Base-by-base conservation (phyloP, 2,329 filamentous ascomycete species). In the Aspergillus quadricinctus region DNA sequence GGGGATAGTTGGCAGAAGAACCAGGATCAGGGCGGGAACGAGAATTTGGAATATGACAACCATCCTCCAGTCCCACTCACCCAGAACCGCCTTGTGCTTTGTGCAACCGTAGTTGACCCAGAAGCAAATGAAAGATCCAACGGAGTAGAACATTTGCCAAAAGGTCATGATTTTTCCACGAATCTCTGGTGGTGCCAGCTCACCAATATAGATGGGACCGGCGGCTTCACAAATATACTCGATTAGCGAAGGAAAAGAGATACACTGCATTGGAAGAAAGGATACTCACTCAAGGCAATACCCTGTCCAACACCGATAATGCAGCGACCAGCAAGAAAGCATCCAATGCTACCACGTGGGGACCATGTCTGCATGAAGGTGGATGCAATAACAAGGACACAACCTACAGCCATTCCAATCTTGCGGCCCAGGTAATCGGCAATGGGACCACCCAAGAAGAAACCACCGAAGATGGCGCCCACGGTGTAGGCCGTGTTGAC, bases 21-120 rank as follows among this genome's bases (percentile, higher is more conserved):
- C 61, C 23, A 88, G 74, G 69, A 90, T 86, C 57, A 88, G 64
- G 51, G 80, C 61, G 1, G 87, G 87, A 25, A 88, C 80, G n/a
- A 90, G 71, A 50, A 88, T 77, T 73, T 90, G 87, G 78, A 89
- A 89, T 59, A 90, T 84, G 60, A 89, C 83, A 14, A 89, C 84
- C 77, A 88, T 82, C 64, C 82, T 83, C 87, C 87, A 89, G 71
- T 89, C 86, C 87, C 87, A 89, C 63, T 90, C 78, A 41, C 87
- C 87, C 4, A 89, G 80, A 45, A 63, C 75, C 45, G 74, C 63
- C 46, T 77, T 75, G 70, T 88, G 75, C 65, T 83, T 77, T 37
- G 79, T 79, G 68, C 83, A 84, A 17, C 81, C 86, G 62, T 81
- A 89, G 69, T 85, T 85, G 67, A 88, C 83, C 85, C 79, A 82